Conservation (phyloP, 1,284 basidiomycete genomes). For the Waitea zeae region DNA sequence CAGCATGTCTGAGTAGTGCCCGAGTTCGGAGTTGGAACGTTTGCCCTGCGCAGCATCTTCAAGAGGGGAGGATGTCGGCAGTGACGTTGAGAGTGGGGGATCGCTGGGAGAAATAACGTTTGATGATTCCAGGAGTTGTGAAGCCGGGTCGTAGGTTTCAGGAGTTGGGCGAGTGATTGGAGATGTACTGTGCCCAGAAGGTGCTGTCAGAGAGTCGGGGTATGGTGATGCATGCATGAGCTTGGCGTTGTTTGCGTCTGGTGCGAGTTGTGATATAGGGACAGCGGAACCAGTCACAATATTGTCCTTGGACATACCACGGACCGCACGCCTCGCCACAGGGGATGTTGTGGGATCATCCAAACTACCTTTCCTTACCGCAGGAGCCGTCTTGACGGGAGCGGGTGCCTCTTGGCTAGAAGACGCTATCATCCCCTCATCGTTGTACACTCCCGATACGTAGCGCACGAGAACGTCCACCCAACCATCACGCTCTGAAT, state of each 20-base stretch:
- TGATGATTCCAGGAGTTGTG: too few relatives aligned
- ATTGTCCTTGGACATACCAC: constrained; percentile 41
- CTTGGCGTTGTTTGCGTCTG: constrained; percentile 40
- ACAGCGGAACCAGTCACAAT: constrained; percentile 38
- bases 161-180: constrained; percentile 2
- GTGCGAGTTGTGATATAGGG: constrained; percentile 40
- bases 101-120: too few relatives aligned
- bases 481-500: constrained; percentile 86
- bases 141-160: too few relatives aligned
- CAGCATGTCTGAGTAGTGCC: constrained; percentile 53
- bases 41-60: constrained; percentile 22
- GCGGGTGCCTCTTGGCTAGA: not conserved
- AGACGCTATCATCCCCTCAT: constrained; percentile 17
- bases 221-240: constrained; percentile 30
- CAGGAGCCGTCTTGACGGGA: constrained; percentile 43
- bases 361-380: constrained; percentile 20
- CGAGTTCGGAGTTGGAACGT: constrained; percentile 61
- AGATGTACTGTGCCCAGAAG: constrained; percentile 6
- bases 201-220: constrained; percentile 14
- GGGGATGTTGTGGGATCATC: constrained; percentile 15
- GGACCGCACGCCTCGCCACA: constrained; percentile 7
- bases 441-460: constrained; percentile 54
- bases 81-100: constrained; percentile 41
- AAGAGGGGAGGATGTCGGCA: constrained; percentile 29
- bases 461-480: constrained; percentile 86